A percentile compares a stretch with the other conserved stretches of the same genome.
Conservation (phyloP, 148 eudicot genomes). For the Spergularia marina region DNA sequence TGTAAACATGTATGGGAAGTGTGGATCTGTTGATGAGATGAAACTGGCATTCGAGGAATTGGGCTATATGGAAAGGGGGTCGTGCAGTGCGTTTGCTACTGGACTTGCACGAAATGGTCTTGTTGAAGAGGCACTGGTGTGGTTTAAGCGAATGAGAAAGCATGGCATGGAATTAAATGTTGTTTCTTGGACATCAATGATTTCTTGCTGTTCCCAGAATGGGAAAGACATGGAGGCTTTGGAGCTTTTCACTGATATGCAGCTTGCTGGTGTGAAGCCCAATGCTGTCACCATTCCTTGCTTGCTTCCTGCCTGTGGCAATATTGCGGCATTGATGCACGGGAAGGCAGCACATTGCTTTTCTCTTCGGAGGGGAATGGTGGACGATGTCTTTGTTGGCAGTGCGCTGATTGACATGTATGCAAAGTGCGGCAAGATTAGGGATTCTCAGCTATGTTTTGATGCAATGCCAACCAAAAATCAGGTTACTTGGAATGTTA, state of each 20-base stretch:
- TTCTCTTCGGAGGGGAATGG: slow-evolving; percentile 43
- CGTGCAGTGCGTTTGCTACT: slow-evolving; percentile 53
- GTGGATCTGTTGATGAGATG: slow-evolving; percentile 45
- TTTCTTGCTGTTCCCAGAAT: slow-evolving; percentile 67
- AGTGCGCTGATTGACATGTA: slow-evolving; percentile 74
- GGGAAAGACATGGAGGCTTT: slow-evolving; percentile 73
- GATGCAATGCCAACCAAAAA: slow-evolving; percentile 49
- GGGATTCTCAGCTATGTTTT: slow-evolving; percentile 49
- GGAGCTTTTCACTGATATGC: slow-evolving; percentile 62
- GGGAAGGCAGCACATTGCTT: slow-evolving; percentile 74
- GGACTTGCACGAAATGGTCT: slow-evolving; percentile 60
- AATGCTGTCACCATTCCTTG: slow-evolving; percentile 68
- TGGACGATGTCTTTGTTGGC: slow-evolving; percentile 59
- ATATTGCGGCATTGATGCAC: slow-evolving; percentile 67
- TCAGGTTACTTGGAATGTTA: slow-evolving; percentile 60
- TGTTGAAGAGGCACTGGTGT: slow-evolving; percentile 42
- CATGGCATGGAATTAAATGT: slow-evolving; percentile 52
- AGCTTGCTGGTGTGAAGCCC: slow-evolving; percentile 55
- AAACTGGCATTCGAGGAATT: slow-evolving; percentile 45
- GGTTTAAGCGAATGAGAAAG: slow-evolving; percentile 39
- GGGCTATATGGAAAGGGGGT: slow-evolving; percentile 43
- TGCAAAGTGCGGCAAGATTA: slow-evolving; percentile 69
- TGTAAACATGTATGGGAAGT: slow-evolving; percentile 65
- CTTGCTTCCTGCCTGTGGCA: slow-evolving; percentile 72
- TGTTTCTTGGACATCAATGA: slow-evolving; percentile 76